Conservation (phyloP, 129 eudicot species). For the Oenanthe sinensis region DNA sequence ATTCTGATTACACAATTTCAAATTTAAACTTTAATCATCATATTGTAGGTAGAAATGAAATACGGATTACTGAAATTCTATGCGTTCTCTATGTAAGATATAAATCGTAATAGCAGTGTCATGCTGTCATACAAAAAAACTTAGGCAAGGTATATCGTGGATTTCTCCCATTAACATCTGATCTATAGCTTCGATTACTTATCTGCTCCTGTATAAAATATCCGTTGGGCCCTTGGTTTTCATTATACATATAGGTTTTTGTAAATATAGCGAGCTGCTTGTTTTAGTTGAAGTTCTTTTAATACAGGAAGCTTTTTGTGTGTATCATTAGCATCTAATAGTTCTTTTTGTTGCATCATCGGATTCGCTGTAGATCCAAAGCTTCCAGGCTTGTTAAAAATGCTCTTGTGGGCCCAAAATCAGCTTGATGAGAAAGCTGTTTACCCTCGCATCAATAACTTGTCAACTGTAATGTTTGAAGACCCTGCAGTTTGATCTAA, state of each 20-base stretch:
- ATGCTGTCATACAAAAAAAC: background rate
- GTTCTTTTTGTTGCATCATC: slow-evolving; percentile 11
- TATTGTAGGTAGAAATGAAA: background rate
- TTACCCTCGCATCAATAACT: slow-evolving; percentile 73
- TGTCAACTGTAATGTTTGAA: slow-evolving; percentile 79
- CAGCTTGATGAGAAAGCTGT: slow-evolving; percentile 80
- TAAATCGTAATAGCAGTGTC: background rate
- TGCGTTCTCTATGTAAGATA: background rate
- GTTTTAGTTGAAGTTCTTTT: background rate
- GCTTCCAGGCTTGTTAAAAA: slow-evolving; percentile 80
- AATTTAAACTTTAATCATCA: background rate
- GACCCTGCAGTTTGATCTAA: slow-evolving; percentile 59
- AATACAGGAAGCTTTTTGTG: background rate
- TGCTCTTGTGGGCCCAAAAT: slow-evolving; percentile 90
- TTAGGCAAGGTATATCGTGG: background rate
- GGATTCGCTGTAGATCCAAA: slow-evolving; percentile 60
- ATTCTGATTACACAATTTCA: background rate
- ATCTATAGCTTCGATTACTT: background rate
- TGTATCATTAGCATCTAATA: background rate
- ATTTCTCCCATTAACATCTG: background rate
- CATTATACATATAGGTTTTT: background rate
- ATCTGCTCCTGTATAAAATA: background rate
- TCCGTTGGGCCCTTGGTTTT: background rate
- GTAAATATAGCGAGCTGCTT: background rate
- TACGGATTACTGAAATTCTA: background rate